Evolutionary conservation across 805 yeast genomes (phyloP), one percentile per base, ranked within the genome.

Genomic region (Ogataea philodendri): DNA sequence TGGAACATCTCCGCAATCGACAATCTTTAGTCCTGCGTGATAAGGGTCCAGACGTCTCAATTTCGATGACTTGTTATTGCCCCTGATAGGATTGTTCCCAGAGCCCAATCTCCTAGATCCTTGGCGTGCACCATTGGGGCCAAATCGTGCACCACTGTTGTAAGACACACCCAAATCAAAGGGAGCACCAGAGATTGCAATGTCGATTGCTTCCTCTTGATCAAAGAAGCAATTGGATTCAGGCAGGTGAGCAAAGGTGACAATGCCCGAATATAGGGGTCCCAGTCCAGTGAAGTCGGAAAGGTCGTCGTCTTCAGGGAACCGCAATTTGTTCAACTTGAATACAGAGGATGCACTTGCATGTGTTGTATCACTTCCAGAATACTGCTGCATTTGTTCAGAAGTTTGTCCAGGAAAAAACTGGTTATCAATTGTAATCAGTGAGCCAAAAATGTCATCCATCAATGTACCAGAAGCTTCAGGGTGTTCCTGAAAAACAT

Each of bases 1-100:
- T 20, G 80, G 74, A 10, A 74, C 72, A 51, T 76, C 81, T 3
- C 81, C 82, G 52, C 82, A 76, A 49, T 76, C 82, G 4, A 74
- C 66, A 21, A 71, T 58, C 5, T 59, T 54, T 20, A 65, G 49
- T 35, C 60, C 57, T 3, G 63, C 45, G 35, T 63, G 57, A 51
- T 71, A 76, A 4, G 79, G 78, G 41, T 74, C 63, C 15, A 51
- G 18, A 7, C 19, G 62, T 40, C 26, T 54, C 25, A 70, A 51
- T 32, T 62, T 60, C 3, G 69, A 57, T 18, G 58, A 59, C 13
- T 57, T 58, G 2, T 43, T 26, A 35, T 54, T 52, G 3, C 67
- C 69, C 42, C 62, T 57, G 30, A 63, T 67, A 2, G 74, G 68
- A 9, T 62, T 63, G 26, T 48, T 37, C n/a, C 72, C 76, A 1